Evolutionary conservation across 257 asterid species (phyloP).

Genomic region (Solanum lignicaule): DNA sequence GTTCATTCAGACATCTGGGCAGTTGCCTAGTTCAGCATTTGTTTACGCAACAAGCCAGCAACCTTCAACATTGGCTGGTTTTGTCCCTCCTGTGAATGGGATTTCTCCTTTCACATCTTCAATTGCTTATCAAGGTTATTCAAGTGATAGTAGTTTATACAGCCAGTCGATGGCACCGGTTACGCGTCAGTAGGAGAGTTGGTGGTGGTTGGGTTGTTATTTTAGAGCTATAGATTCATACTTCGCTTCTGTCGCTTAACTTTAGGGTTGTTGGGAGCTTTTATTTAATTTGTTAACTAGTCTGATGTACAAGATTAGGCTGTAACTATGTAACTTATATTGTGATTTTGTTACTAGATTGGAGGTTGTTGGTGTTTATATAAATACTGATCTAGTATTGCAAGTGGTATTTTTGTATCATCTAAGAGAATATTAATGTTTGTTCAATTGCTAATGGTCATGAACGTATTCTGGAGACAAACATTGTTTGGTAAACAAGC

Average conservation of each 20-base stretch:
- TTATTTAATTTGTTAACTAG: not conserved
- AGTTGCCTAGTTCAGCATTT: slow-evolving; percentile 28
- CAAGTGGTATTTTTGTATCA: not conserved
- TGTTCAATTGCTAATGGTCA: not conserved
- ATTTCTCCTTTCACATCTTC: slow-evolving; percentile 19
- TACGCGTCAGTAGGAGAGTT: slow-evolving; percentile 34
- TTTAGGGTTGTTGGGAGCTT: not conserved
- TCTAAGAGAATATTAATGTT: not conserved
- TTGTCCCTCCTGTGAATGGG: slow-evolving; percentile 30
- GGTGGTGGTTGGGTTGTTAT: not conserved
- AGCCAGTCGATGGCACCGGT: slow-evolving; percentile 58
- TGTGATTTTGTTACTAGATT: not conserved
- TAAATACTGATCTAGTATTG: not conserved
- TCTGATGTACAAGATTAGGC: not conserved
- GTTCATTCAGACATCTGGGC: slow-evolving; percentile 41
- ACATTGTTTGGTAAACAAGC: no score
- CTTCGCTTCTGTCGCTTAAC: not conserved
- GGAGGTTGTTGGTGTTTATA: not conserved
- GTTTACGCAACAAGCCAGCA: slow-evolving; percentile 38
- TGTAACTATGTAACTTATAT: slow-evolving; percentile 5
- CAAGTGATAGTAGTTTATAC: slow-evolving; percentile 50
- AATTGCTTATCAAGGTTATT: slow-evolving; percentile 36
- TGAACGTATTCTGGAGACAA: no score
- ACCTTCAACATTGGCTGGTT: slow-evolving; percentile 23
- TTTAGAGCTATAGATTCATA: not conserved